Base-by-base conservation (phyloP, 2,329 filamentous ascomycete species). In the Ophiostoma triangulosporum region DNA sequence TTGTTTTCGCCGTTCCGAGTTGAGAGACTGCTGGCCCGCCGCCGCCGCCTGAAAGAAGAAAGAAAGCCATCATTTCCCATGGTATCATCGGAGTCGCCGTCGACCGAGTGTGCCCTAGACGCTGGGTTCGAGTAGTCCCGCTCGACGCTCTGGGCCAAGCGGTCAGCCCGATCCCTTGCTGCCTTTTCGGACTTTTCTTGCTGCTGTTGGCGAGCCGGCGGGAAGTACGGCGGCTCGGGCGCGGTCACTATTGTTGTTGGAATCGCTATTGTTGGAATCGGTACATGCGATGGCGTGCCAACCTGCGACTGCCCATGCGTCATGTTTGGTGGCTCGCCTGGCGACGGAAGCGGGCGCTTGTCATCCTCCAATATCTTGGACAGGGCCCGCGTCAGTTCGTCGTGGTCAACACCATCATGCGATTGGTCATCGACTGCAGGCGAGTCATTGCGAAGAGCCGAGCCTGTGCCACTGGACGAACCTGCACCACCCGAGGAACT, bases 101-200 rank as follows among this genome's bases (percentile, higher is more conserved):
- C 62, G 6, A 61, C n/a, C 1, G 65, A 67, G 3, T 36, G 56
- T 27, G 62, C 59, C 8, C 60, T 51, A 2, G 65, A 66, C 3
- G 54, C 59, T 3, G 64, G 61, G 6, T 58, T 61, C 6, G 65
- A 67, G 17, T 60, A 60, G 29, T 58, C 61, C 2, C 62, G 59
- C 24, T 62, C 63, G 2, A 68, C 63, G 32, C 60, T 63, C 52
- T 63, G 62, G 9, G 66, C 66, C 24, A 68, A 60, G 9, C 65
- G 61, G 48, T 67, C 65, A 3, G 66, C 66, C 15, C 66, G 62
- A 33, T 65, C 59, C 48, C 64, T 65, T 35, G 66, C 66, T 26
- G 65, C 65, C 6, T 64, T 60, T 55, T 66, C 65, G 1, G 65
- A 67, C 33, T 56, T 46, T 27, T 60, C 52, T 32, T 57, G 58